Conservation (phyloP, 345 rosid genomes). For the Eucalyptus polyanthemos region DNA sequence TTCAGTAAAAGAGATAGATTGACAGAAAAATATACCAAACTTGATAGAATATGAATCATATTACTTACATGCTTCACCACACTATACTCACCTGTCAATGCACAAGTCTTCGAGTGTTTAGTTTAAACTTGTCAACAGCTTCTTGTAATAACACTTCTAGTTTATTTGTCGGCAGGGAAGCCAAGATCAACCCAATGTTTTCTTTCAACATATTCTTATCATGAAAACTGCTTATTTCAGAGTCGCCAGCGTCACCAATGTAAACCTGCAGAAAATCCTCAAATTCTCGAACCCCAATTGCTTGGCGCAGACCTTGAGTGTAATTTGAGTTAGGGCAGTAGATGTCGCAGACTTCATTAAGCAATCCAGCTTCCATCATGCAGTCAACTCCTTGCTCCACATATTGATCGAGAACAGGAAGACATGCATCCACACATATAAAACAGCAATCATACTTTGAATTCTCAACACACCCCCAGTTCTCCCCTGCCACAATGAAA, state of each 20-base stretch:
- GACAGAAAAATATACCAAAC: not conserved
- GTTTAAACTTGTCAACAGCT: conserved; percentile 67
- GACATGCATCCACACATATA: conserved; percentile 60
- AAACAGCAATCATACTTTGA: conserved; percentile 66
- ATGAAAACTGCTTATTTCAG: not conserved
- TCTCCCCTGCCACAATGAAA: conserved; percentile 71
- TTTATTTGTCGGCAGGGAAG: conserved; percentile 14
- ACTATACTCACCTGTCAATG: conserved; percentile 74
- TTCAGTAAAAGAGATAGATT: not conserved
- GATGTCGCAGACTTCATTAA: conserved; percentile 63
- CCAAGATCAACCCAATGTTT: conserved; percentile 20
- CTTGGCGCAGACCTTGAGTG: conserved; percentile 77
- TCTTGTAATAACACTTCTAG: conserved; percentile 38
- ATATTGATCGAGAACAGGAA: conserved; percentile 45
- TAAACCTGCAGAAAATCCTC: conserved; percentile 36
- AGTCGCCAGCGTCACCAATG: conserved; percentile 1
- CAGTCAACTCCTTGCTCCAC: conserved; percentile 77
- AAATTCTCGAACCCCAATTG: conserved; percentile 89
- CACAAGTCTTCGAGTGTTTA: conserved; percentile 76
- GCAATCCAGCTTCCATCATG: conserved; percentile 76
- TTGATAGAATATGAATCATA: not conserved
- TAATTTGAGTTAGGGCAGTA: conserved; percentile 51
- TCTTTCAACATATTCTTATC: conserved; percentile 19
- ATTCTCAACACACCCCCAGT: conserved; percentile 70
- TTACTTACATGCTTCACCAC: not conserved